Base-by-base conservation (phyloP, 805 yeast species). In the Yamadazyma kitorensis region DNA sequence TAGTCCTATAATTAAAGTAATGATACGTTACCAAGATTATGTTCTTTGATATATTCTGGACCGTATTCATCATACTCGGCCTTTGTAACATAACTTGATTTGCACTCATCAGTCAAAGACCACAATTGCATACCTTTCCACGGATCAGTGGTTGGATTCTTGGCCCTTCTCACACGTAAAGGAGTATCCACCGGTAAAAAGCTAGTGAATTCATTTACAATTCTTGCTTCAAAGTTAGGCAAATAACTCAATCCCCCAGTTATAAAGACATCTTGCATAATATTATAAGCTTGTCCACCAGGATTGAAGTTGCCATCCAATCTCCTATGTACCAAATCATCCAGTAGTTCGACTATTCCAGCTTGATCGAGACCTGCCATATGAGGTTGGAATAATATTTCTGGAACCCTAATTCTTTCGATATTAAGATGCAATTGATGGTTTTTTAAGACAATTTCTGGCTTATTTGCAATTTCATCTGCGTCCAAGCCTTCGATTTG, bases 301-400 rank as follows among this genome's bases (percentile, higher is more conserved):
- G 73, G 62, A 27, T 61, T 64, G 22, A 79, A 79, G 37, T 70
- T 72, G 0, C 77, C 73, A 18, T 76, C 77, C 15, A 80, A 65
- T 48, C 88, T 71, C 30, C 78, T 72, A 25, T 75, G 51, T 5
- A 89, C 51, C 6, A 86, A 68, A 38, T 80, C 83, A 44, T 80
- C 82, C 36, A 80, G 70, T 25, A 88, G 61, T 57, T 93, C 98
- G 16, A 75, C 54, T n/a, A 93, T 70, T 17, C 98, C 98, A 0
- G 97, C 95, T 61, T 89, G 98, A 57, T 93, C 98, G 15, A 88
- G 68, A 15, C 98, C 98, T 0, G 94, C 95, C 42, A 93, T 87
- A 6, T 82, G 74, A 5, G 99, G 98, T 55, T 91, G 93, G 59
- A 93, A 88, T 30, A 88, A 54, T 2, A 89, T 81, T 59, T 93